Base-by-base conservation (phyloP, 495 filamentous ascomycete genomes). In the Penicillium chermesinum region DNA sequence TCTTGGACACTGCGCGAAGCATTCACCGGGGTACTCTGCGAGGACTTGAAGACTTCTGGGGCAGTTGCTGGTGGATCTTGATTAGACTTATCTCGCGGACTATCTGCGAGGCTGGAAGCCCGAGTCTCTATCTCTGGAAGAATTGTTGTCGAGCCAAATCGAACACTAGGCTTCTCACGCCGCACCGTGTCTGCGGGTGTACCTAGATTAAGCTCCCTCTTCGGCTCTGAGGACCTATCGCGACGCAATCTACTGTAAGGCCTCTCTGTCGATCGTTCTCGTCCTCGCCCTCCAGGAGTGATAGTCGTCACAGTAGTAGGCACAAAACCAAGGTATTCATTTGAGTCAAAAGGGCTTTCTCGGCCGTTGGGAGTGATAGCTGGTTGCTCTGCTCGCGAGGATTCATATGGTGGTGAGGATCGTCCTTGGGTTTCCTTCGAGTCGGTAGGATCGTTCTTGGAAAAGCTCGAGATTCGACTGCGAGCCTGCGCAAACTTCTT, bases 231-330 rank as follows among this genome's bases (percentile, higher is more conserved):
- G 58, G 48, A 48, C 63, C 48, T 42, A 22, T 21, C 41, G 30
- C 20, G 44, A 13, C n/a, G 44, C 38, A 14, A 13, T 46, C 47
- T 27, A 30, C 25, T 30, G 10, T 30, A 30, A 4, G 45, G 45
- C 39, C 53, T 53, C 37, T 54, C 47, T 10, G 47, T 40, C 20
- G n/a, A n/a, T n/a, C n/a, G n/a, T n/a, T 42, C 37, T 7, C 38
- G 22, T 10, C 39, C 57, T 18, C 50, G 36, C 17, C 57, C 54
- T 16, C 67, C 69, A 1, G 57, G 64, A 22, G 63, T 71, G 37
- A 73, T 73, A 2, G 66, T 74, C 9, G 70, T 73, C 6, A 70
- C 62, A 12, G 63, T 58, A 1, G 66, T 62, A 3, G 63, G 59
- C 3, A 57, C 42, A 15, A 69, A 57, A 15, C 57, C 55, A 7